Conservation (phyloP, 1,284 basidiomycete species). For the Ceratobasidium sp. region DNA sequence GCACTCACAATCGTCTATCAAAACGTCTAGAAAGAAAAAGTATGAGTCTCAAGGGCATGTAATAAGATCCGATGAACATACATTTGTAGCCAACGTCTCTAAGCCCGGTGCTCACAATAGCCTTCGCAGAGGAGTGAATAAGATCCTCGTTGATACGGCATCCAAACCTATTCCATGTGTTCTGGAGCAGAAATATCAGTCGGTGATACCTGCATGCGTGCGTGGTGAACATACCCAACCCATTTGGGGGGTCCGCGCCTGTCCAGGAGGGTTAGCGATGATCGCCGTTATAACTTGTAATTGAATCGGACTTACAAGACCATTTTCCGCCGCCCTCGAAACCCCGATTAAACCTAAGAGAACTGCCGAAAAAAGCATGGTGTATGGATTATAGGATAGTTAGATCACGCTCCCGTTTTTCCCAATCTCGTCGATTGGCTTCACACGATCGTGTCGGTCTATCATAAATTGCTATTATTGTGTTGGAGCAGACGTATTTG, state of each 20-base stretch:
- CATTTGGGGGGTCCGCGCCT: constrained; percentile 48
- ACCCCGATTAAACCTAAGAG: constrained; percentile 3
- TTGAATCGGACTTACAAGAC: constrained; percentile 6
- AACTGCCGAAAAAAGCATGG: neutral
- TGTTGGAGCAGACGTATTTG: too few relatives aligned
- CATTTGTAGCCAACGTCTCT: constrained; percentile 51
- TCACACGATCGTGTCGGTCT: too few relatives aligned
- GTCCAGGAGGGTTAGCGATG: neutral
- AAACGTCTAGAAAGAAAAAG: constrained; percentile 49
- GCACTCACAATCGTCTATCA: constrained; percentile 53
- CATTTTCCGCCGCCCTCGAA: constrained; percentile 18
- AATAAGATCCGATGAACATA: constrained; percentile 1
- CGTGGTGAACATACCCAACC: constrained; percentile 44
- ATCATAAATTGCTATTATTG: too few relatives aligned
- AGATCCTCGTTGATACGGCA: constrained; percentile 53
- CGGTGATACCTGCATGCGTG: neutral
- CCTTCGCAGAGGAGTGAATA: constrained; percentile 50
- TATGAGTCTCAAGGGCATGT: neutral
- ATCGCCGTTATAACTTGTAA: too few relatives aligned
- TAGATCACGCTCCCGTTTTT: too few relatives aligned
- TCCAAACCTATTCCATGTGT: constrained; percentile 53
- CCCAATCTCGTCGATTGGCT: too few relatives aligned
- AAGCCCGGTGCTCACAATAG: constrained; percentile 49
- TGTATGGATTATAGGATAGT: neutral
- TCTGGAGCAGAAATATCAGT: constrained; percentile 29